Evolutionary conservation across 306 rosid species (phyloP).

Genomic region (Lotus japonicus): DNA sequence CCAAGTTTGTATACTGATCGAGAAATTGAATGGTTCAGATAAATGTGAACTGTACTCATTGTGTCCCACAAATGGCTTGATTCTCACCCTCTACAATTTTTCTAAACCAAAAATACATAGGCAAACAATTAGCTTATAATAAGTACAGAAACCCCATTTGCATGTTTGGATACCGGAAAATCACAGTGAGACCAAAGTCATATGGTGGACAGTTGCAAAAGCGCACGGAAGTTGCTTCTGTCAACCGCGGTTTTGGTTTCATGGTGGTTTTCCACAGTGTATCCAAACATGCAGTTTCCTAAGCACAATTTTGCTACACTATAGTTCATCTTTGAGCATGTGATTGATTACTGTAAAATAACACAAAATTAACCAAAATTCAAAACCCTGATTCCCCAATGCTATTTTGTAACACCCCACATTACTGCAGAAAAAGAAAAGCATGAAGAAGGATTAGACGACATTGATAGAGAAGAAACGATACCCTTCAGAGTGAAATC

Average conservation of each 20-base stretch:
- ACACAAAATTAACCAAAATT: neutral
- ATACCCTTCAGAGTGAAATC: neutral
- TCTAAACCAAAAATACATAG: neutral
- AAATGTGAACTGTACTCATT: constrained; percentile 27
- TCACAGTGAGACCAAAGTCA: too few species aligned
- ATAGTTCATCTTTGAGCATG: neutral
- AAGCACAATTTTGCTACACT: neutral
- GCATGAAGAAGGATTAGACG: neutral
- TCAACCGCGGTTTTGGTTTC: too few species aligned
- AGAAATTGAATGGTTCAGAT: constrained; percentile 22
- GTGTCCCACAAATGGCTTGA: neutral
- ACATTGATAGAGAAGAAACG: neutral
- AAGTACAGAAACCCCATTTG: neutral
- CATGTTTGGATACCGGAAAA: too few species aligned
- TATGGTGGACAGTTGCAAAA: too few species aligned
- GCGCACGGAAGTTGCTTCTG: too few species aligned
- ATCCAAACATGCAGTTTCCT: too few species aligned
- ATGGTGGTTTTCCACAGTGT: too few species aligned
- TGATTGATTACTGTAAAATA: neutral
- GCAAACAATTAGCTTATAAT: neutral
- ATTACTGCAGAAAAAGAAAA: too few species aligned
- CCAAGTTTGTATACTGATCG: constrained; percentile 17
- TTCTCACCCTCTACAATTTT: neutral
- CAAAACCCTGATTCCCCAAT: neutral
- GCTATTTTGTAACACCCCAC: neutral